Percentiles rank a stretch among this genome's conserved stretches.
Conservation (phyloP, 2,329 filamentous ascomycete genomes). For the Pseudopithomyces chartarum region DNA sequence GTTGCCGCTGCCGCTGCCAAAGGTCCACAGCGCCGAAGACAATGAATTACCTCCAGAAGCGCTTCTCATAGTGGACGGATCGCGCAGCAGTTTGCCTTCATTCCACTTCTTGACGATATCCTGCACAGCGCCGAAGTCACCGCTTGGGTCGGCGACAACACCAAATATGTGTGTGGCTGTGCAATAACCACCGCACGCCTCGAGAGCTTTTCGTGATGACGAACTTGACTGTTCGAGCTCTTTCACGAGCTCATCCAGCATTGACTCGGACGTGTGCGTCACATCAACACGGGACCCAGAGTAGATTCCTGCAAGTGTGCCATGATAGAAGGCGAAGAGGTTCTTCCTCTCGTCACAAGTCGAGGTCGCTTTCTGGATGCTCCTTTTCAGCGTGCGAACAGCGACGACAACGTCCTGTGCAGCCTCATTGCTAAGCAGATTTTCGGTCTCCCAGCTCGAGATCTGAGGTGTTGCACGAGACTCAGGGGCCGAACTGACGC, state of each 20-base stretch:
- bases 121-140: constrained; percentile 1
- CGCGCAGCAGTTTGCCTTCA: neutral
- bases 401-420: constrained; percentile 1
- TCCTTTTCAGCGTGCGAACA: constrained; percentile 1
- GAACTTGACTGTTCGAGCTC: neutral
- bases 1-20: neutral
- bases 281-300: constrained; percentile 1
- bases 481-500: neutral
- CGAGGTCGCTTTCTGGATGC: neutral
- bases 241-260: constrained; percentile 2
- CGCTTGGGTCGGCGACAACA: constrained; percentile 1
- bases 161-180: constrained; percentile 2
- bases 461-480: neutral
- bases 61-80: neutral
- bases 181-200: constrained; percentile 1
- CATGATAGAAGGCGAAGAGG: constrained; percentile 3
- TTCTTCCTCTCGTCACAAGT: neutral
- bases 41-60: neutral
- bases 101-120: constrained; percentile 1
- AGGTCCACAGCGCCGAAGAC: neutral
- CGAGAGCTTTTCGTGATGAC: constrained; percentile 1
- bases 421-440: neutral
- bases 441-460: neutral
- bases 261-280: constrained; percentile 1
- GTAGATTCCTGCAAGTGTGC: neutral